Evolutionary conservation across 2,329 filamentous ascomycete genomes (phyloP), one percentile per base, ranked within the genome.

Genomic region (Corinectria fuckeliana): DNA sequence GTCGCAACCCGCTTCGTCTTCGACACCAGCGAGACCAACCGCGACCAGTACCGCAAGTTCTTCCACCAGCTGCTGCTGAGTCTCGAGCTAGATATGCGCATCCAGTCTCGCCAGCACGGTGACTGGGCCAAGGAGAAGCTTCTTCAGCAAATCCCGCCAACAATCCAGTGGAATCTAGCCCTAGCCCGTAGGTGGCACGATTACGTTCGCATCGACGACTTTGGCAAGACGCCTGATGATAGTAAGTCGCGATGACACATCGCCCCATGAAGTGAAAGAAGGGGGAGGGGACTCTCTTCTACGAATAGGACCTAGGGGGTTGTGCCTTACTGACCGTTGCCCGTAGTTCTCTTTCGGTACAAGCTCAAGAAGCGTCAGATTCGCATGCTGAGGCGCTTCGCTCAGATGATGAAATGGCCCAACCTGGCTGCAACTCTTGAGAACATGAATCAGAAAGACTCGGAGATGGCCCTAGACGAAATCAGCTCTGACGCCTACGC

Each of bases 1-100:
- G 87, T 92, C 20, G 85, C 89, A 21, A 90, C 90, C 3, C 86
- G 88, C 53, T 92, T 89, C 74, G 89, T 92, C 60, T 88, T 88
- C 62, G 85, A 89, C 66, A 81, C 82, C 11, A 79, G 81, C 56
- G 79, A 82, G 32, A 78, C 80, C 16, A 87, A 88, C 65, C 78
- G 82, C 44, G 75, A 79, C 16, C 81, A 82, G 59, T 90, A 89
- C 67, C 82, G 84, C 59, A 82, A 82, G 23, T 92, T 93, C 76
- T 92, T 91, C 72, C 89, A 91, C 71, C 90, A 93, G 74, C 77
- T 93, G n/a, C 80, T 93, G 3, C 82, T 93, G 39, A 89, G 88
- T 63, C 80, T 91, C 48, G 90, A 93, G 74, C 80, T 93, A 5
- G 87, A 91, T 69, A 74, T 90, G 57, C 85, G 90, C 36, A 90